Percentiles rank a stretch among this genome's conserved stretches.
Evolutionary conservation across 1,139 yeast genomes (phyloP).

Genomic region (Lodderomyces parapsilosis): DNA sequence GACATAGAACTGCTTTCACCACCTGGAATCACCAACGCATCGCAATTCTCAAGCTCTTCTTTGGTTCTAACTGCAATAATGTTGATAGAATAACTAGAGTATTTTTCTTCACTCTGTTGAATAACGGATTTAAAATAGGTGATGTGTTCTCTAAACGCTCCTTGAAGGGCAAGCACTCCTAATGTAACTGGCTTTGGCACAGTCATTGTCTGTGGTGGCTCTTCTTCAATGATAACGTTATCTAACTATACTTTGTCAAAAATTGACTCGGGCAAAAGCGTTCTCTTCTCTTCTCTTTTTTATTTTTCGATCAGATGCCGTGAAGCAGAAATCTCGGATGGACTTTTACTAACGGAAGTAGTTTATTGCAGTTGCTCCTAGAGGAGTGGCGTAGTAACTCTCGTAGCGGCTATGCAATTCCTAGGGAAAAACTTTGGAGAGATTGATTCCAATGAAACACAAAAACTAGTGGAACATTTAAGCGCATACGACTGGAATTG

Average conservation of each 20-base stretch:
- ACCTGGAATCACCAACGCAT: constrained; percentile 72
- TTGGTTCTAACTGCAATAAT: constrained; percentile 55
- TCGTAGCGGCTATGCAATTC: neutral
- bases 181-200: constrained; percentile 27
- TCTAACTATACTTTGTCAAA: neutral
- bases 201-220: constrained; percentile 12
- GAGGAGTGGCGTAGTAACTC: neutral
- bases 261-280: constrained; percentile 1
- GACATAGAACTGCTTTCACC: constrained; percentile 84
- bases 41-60: constrained; percentile 48
- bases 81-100: constrained; percentile 19
- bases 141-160: constrained; percentile 77
- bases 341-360: no score
- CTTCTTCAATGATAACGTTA: neutral
- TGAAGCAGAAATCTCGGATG: no score
- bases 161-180: constrained; percentile 80
- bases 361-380: no score
- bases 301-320: no score
- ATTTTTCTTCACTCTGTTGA: constrained; percentile 16
- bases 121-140: constrained; percentile 46
- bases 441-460: neutral
- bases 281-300: no score
- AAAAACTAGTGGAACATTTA: neutral
- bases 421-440: neutral
- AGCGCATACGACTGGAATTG: neutral